phyloP scores from a whole-genome alignment of 805 yeast genomes.

The Saturnispora saitoi region DNA sequence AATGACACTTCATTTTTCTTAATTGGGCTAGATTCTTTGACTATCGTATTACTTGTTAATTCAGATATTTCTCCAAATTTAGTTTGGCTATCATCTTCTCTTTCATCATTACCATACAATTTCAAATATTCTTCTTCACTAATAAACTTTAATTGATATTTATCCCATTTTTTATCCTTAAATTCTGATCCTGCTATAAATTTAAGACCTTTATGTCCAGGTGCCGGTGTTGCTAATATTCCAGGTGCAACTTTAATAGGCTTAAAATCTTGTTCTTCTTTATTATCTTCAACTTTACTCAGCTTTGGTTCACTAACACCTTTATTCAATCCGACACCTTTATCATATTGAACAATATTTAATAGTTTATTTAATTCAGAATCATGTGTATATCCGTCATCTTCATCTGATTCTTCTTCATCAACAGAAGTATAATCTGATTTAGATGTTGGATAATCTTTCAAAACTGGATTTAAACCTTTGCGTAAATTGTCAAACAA shows the following conservation, averaged over 20 bases:
- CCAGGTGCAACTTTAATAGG: conserved; percentile 5
- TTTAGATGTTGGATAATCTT: conserved; percentile 9
- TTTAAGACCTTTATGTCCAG: conserved; percentile 20
- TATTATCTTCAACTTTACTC: neutral
- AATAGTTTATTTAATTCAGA: conserved; percentile 6
- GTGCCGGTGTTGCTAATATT: conserved; percentile 8
- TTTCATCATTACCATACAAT: neutral
- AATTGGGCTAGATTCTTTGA: neutral
- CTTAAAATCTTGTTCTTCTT: neutral
- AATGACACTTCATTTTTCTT: conserved; percentile 18
- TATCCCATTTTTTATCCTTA: conserved; percentile 26
- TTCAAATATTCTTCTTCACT: conserved; percentile 15
- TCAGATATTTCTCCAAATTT: conserved; percentile 1
- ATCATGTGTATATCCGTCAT: neutral
- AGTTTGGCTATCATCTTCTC: conserved; percentile 7
- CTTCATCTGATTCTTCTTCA: neutral
- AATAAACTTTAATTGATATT: conserved; percentile 20
- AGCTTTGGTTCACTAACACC: conserved; percentile 1
- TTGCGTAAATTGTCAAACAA: conserved; percentile 20
- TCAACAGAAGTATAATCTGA: conserved; percentile 21
- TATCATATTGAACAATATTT: conserved; percentile 3
- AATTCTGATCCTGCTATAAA: conserved; percentile 28
- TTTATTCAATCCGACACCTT: neutral
- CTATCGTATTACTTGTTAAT: conserved; percentile 3
- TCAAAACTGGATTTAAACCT: conserved; percentile 14